Conservation (phyloP, 768 basidiomycete genomes). For the Hortiboletus flavorubellus region DNA sequence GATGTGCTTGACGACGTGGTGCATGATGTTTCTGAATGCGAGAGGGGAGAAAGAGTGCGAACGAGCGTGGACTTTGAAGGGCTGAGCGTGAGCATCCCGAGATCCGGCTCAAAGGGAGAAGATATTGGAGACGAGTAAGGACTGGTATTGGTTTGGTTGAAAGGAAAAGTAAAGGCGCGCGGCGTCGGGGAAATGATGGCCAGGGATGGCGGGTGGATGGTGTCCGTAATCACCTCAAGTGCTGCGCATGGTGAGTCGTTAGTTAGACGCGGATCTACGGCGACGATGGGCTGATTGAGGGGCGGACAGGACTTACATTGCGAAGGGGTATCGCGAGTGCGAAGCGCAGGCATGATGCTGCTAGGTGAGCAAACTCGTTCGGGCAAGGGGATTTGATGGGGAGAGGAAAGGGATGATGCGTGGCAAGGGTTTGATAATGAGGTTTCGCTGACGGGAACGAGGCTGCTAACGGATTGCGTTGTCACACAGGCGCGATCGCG, state of each 20-base stretch:
- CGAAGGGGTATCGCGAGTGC: slow-evolving; percentile 71
- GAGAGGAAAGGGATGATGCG: slow-evolving; percentile 22
- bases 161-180: slow-evolving; percentile 47
- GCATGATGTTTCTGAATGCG: slow-evolving; percentile 21
- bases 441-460: slow-evolving; percentile 43
- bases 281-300: slow-evolving; percentile 1
- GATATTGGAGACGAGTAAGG: slow-evolving; percentile 63
- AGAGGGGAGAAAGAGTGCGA: slow-evolving; percentile 43
- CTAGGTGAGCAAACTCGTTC: slow-evolving; percentile 35
- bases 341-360: slow-evolving; percentile 71
- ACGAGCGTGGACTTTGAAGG: slow-evolving; percentile 39
- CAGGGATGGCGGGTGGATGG: slow-evolving; percentile 49
- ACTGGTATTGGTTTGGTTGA: slow-evolving; percentile 41
- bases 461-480: slow-evolving; percentile 46
- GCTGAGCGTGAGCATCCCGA: slow-evolving; percentile 42
- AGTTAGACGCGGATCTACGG: slow-evolving; percentile 2
- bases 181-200: slow-evolving; percentile 60
- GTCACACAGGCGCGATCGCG: slow-evolving; percentile 43
- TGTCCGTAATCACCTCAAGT: slow-evolving; percentile 75
- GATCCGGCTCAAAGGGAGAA: slow-evolving; percentile 75
- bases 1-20: slow-evolving; percentile 40
- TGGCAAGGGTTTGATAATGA: slow-evolving; percentile 36
- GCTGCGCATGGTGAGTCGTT: slow-evolving; percentile 40
- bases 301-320: slow-evolving; percentile 35
- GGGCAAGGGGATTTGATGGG: slow-evolving; percentile 33